Evolutionary conservation across 495 filamentous ascomycete species (phyloP), one percentile per base, ranked within the genome.

Genomic region (Aspergillus carlsbadensis): DNA sequence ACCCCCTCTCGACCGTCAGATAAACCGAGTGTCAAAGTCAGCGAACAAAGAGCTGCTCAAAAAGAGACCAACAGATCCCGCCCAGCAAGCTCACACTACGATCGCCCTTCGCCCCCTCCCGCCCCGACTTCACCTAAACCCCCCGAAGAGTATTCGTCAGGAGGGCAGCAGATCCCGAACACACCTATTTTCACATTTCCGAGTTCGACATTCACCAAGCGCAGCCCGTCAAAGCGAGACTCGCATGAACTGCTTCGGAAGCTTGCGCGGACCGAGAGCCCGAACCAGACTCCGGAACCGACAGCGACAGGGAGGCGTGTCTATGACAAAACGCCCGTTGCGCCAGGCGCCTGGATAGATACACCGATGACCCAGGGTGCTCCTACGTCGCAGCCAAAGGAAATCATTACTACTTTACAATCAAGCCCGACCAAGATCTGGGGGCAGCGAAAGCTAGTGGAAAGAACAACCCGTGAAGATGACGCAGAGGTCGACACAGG

Each of bases 221-320:
- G 68, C 45, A 71, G 56, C 24, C 65, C 76, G 10, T 57, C 63
- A 15, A 74, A 73, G 52, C 76, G 81, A 46, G 87, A 89, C 60
- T 88, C 88, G 0, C 80, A 81, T 31, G 84, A 87, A 51, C 67
- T 91, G 31, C 75, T 91, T 55, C 81, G 81, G 45, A 81, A 76
- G 49, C 74, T 92, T 6, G 83, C 87, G 3, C 75, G 83, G 62
- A 80, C 81, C 17, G 80, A 85, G 18, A 88, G 80, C 60, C 73
- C 67, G 5, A 33, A 61, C 18, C 62, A 59, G 26, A 67, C 58
- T 21, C 68, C 67, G 13, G 76, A 80, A 43, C 33, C 35, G 62
- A 66, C 34, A 68, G 71, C 33, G 85, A 79, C 52, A 76, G 59
- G 67, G 24, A 52, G 63, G 5, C 64, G 56, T 20, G 64, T 76